Conservation (phyloP, 768 basidiomycete genomes). For the Neoboletus magnificus region DNA sequence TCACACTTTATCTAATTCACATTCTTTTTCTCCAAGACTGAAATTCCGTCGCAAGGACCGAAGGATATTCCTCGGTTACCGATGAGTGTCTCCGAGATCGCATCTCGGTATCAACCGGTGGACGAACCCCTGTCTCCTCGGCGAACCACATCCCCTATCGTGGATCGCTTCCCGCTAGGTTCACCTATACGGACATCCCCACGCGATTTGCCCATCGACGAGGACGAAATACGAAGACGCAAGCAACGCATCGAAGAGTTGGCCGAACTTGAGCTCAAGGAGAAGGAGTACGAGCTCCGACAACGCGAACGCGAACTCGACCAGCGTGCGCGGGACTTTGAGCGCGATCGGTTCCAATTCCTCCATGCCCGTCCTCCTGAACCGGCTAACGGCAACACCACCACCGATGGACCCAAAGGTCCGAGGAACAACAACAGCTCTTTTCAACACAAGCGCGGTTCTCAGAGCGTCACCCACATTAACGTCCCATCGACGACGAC, state of each 20-base stretch:
- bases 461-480: constrained; percentile 30
- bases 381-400: constrained; percentile 18
- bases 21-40: constrained; percentile 37
- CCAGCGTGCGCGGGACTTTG: constrained; percentile 52
- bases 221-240: constrained; percentile 31
- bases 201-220: constrained; percentile 18
- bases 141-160: constrained; percentile 34
- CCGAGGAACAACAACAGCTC: constrained; percentile 19
- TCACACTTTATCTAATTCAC: constrained; percentile 2
- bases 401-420: constrained; percentile 30
- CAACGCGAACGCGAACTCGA: constrained; percentile 55
- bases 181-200: constrained; percentile 13
- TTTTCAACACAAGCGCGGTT: constrained; percentile 29
- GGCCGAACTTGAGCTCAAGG: constrained; percentile 49
- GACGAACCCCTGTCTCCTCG: constrained; percentile 45
- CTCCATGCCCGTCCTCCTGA: constrained; percentile 34
- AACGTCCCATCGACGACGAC: constrained; percentile 16
- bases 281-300: constrained; percentile 52
- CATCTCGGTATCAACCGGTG: constrained; percentile 54
- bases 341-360: constrained; percentile 48
- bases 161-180: constrained; percentile 28
- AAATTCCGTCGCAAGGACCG: constrained; percentile 49
- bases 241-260: constrained; percentile 47
- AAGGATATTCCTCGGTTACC: constrained; percentile 64
- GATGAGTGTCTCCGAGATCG: constrained; percentile 59